Evolutionary conservation across 2,329 filamentous ascomycete species (phyloP), one percentile per base, ranked within the genome.

Genomic region (Bertia moriformis): DNA sequence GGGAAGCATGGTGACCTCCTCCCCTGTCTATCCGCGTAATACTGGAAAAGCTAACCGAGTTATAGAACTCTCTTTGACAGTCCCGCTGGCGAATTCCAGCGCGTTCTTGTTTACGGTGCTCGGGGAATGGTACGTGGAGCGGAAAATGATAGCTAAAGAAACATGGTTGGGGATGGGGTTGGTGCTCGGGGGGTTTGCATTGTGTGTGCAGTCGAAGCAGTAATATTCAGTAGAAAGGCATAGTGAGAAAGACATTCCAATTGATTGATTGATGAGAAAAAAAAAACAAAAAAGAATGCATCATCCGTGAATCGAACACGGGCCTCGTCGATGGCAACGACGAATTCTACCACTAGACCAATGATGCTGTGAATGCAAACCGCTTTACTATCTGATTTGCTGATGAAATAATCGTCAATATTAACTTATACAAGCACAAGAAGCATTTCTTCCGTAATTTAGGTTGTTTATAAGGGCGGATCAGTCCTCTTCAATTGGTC

Each of bases 61-160:
- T 7, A 35, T 35, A 74, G 74, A 79, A 51, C 52, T 79, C 39
- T 77, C 72, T 40, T 57, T 79, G 10, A 78, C 73, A 3, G 74
- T 79, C 1, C 74, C 74, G 1, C 71, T 79, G 32, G 74, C 71
- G 1, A 79, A 79, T 48, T 77, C 71, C 2, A 58, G 76, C 46
- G 74, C 74, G 0, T 79, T 79, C 42, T 50, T 79, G 4, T 79
- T 78, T 45, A 79, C 73, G 0, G 74, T 78, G 3, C 48, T 78
- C 20, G 74, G 73, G 2, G 74, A 79, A 43, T 79, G 73, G 71
- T 76, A 68, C 54, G 73, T 71, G 0, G 74, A 79, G 45, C 65
- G 70, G 32, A 79, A 78, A 51, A 67, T 71, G 1, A 77, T 79
- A 42, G 68, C 64, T 18, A 60, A 65, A 58, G 63, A 66, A 68